phyloP scores from a whole-genome alignment of 2,329 filamentous ascomycete genomes.

The Aspergillus latus region DNA sequence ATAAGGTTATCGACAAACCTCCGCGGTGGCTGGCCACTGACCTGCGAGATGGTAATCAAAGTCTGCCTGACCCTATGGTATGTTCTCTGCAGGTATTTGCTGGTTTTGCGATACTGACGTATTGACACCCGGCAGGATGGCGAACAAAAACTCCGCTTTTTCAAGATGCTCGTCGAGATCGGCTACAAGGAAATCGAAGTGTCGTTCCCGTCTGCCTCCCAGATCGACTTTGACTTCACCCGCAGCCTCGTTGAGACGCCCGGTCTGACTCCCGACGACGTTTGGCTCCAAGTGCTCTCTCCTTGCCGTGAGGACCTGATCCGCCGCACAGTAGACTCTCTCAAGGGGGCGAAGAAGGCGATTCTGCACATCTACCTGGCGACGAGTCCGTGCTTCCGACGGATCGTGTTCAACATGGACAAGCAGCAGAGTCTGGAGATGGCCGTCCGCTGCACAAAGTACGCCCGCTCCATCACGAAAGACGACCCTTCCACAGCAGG shows the following conservation, averaged over 20 bases:
- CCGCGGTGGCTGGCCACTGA: conserved; percentile 90
- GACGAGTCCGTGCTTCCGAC: conserved; percentile 92
- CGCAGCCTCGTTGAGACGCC: conserved; percentile 81
- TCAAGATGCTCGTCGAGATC: conserved; percentile 87
- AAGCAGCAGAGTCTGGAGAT: conserved; percentile 78
- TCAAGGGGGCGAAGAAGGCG: conserved; percentile 87
- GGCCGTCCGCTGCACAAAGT: conserved; percentile 81
- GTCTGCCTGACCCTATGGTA: conserved; percentile 89
- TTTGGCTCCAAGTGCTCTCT: conserved; percentile 87
- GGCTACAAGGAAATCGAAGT: conserved; percentile 99
- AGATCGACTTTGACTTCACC: conserved; percentile 96
- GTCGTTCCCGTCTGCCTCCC: conserved; percentile 89
- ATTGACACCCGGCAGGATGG: conserved; percentile 62
- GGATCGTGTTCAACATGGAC: conserved; percentile 83
- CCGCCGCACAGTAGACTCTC: conserved; percentile 79
- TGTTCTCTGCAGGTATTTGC: conserved; percentile 23
- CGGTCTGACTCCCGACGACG: conserved; percentile 80
- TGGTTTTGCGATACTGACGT: neutral
- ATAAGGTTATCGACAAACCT: conserved; percentile 76
- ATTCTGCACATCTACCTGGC: conserved; percentile 95
- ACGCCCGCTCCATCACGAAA: conserved; percentile 88
- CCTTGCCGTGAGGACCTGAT: conserved; percentile 93
- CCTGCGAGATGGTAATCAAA: conserved; percentile 91
- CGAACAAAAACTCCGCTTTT: conserved; percentile 92
- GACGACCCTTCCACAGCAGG: conserved; percentile 59